These are phyloP conservation scores for Trichoderma pleuroti DNA, from an alignment of 2,329 filamentous ascomycete genomes.

Conservation along the genomic window DNA sequence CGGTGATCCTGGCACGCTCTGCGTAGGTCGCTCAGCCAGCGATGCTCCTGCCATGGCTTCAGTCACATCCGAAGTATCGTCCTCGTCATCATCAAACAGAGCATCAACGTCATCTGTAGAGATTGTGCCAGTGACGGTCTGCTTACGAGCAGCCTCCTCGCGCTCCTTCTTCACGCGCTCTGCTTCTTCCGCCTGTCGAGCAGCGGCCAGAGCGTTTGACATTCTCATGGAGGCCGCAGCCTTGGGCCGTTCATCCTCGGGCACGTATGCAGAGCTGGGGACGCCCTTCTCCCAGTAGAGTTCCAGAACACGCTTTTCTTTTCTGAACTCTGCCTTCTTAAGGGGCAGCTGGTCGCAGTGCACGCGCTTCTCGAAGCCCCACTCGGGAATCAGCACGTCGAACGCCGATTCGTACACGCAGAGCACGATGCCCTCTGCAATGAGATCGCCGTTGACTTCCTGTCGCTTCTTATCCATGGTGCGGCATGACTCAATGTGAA, in stretches of 20 bases:
- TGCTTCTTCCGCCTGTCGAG: constrained; percentile 76
- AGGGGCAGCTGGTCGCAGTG: constrained; percentile 97
- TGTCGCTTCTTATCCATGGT: constrained; percentile 90
- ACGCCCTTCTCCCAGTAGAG: constrained; percentile 99
- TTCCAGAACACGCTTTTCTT: constrained; percentile 90
- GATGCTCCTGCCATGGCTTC: constrained; percentile 90
- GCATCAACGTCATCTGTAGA: constrained; percentile 90
- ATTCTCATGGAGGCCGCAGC: constrained; percentile 69
- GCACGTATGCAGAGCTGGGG: constrained; percentile 90
- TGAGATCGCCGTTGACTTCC: constrained; percentile 83
- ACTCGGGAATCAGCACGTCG: constrained; percentile 95
- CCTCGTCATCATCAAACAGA: constrained; percentile 84
- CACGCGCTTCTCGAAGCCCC: constrained; percentile 98
- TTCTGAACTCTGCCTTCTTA: constrained; percentile 99
- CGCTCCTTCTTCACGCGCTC: constrained; percentile 79
- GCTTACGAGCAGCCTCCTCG: constrained; percentile 86
- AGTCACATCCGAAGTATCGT: constrained; percentile 83
- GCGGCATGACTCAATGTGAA: constrained; percentile 96
- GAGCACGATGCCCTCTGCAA: constrained; percentile 92
- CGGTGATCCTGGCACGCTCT: constrained; percentile 92
- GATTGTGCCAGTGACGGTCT: constrained; percentile 92
- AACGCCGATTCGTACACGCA: constrained; percentile 99
- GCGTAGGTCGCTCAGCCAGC: constrained; percentile 81
- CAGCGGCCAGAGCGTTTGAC: constrained; percentile 70
- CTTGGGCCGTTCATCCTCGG: constrained; percentile 94